phyloP scores from a whole-genome alignment of 2,329 filamentous ascomycete species.

The Fusarium pseudocircinatum region DNA sequence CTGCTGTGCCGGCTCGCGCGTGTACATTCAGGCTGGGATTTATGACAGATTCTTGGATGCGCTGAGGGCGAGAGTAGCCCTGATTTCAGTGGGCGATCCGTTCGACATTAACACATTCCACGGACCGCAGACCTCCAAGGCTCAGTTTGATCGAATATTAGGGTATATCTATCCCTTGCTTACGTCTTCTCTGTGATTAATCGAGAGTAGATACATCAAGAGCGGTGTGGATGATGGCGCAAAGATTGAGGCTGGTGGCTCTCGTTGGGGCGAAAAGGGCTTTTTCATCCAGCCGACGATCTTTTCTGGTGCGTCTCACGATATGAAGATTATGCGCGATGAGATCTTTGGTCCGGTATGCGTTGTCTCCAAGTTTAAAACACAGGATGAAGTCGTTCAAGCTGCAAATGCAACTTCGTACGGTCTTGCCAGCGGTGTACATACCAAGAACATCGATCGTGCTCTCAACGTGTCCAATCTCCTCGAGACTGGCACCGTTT shows the following conservation, averaged over 20 bases:
- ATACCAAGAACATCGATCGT: neutral
- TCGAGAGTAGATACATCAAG: neutral
- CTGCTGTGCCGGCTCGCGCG: neutral
- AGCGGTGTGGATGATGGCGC: neutral
- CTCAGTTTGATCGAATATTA: neutral
- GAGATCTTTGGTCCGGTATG: accelerated
- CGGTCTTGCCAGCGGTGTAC: neutral
- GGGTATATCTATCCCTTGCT: neutral
- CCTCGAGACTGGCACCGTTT: neutral
- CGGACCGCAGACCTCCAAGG: neutral
- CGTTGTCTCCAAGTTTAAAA: neutral
- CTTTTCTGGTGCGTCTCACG: neutral
- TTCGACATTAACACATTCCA: neutral
- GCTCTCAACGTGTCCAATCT: neutral
- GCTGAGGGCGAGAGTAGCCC: neutral
- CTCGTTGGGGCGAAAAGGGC: neutral
- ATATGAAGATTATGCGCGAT: neutral
- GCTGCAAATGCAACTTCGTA: accelerated
- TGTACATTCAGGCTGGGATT: neutral
- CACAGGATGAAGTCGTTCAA: neutral
- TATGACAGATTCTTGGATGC: neutral
- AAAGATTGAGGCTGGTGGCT: neutral
- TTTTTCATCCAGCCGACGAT: accelerated
- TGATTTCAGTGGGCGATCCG: neutral
- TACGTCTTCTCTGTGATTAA: accelerated